Base-by-base conservation (phyloP, 106 monocot species). In the Apostasia ramifera region DNA sequence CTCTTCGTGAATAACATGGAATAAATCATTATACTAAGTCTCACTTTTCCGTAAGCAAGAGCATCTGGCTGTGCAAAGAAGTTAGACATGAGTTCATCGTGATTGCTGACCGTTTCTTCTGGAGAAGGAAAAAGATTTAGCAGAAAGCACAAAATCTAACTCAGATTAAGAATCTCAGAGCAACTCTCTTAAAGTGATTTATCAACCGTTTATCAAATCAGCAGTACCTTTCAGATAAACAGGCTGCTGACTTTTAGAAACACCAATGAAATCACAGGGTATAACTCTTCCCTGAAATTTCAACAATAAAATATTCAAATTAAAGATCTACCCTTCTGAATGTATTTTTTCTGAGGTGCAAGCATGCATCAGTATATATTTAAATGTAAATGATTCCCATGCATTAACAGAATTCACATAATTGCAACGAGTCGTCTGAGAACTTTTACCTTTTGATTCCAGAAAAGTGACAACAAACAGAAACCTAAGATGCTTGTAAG, bases 61-160 rank as follows among this genome's bases (percentile, higher is more conserved):
- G 95, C 95, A 87, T 97, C 95, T 64, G 95, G 95, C 55, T 97
- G 95, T 55, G 95, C 95, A 82, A 97, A 97, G 66, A 97, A 97
- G 73, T 97, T 97, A 37, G 95, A 97, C 95, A 97, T 97, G 37
- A 97, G 86, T 47, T 97, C 95, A 77, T 97, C 95, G 83, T 97
- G 95, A 78, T 97, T 97, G 58, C 79, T 92, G 40, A 97, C 95
- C 43, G 67, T 37, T 70, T 97, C 95, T 46, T 89, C 95, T 97
- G 67, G 49, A 77, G 71, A 7, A 79, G 45, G 13, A 13, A 44
- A 13, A 61, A 62, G 45, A 26, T 26, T 26, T 26, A 26, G 26
- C 26, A 26, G 26, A 41, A 13, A 44, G 62, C 44, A 13, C 5
- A 44, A 3, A 44, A 26, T 26, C 6, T 3, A 62, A 38, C 43